Evolutionary conservation across 306 rosid genomes (phyloP), one percentile per base, ranked within the genome.

Genomic region (Cucumis cinereus): DNA sequence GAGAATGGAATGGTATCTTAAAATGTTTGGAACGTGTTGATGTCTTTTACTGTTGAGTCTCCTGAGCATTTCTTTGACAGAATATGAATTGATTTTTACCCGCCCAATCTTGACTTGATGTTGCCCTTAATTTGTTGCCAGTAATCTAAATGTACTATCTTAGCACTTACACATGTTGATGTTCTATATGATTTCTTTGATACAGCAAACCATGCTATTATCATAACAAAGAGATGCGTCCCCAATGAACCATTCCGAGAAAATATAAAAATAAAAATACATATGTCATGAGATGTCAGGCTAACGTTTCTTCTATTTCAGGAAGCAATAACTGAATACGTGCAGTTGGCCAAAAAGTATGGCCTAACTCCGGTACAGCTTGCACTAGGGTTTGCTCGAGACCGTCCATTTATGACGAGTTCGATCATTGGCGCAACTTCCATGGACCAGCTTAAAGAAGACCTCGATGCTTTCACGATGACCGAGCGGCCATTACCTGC

Each of bases 381-480:
- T 17, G 93, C 99, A 0, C 96, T 94, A 80, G 95, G 95, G 76
- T 92, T 94, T 79, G 88, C 76, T 9, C 82, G 99, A 86, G 97
- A 94, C 75, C 87, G 90, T 12, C 96, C 97, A 50, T 94, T 94
- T 81, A 74, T 91, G 88, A 85, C 99, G 15, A 92, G 97, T 84
- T 87, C 96, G 41, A 92, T 94, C 36, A 74, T 94, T 6, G 99
- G 97, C 61, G 97, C 97, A 81, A 90, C 97, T 49, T 92, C 97
- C 50, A 80, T 94, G 56, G 82, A 88, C 19, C 99, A 92, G 76
- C 88, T 90, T 28, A 94, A 85, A 81, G 96, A 90, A 84, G 87
- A 94, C 75, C 82, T 92, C 14, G 89, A 92, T 77, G 99, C 91
- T 70, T 94, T 85, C 79, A 70, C 81, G 54, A 68, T 77, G 55